These are phyloP conservation scores for Rostrohypoxylon terebratum DNA, from an alignment of 495 filamentous ascomycete genomes.

Conservation along the genomic window DNA sequence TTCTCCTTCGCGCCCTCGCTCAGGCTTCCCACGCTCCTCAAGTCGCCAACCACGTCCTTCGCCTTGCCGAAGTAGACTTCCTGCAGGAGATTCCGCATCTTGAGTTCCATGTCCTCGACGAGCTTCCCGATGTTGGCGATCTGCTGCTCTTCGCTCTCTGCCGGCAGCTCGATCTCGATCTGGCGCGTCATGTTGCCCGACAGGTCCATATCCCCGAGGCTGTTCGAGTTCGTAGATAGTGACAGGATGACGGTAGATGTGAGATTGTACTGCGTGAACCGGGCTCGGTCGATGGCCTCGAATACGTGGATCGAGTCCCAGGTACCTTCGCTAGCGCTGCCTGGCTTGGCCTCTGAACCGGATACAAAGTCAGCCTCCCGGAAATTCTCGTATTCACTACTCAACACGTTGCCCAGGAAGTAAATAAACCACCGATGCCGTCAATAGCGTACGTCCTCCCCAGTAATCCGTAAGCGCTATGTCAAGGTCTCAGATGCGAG, in stretches of 20 bases:
- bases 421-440: slow-evolving; percentile 36
- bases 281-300: slow-evolving; percentile 89
- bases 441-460: slow-evolving; percentile 42
- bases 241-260: slow-evolving; percentile 96
- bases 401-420: slow-evolving; percentile 12
- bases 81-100: slow-evolving; percentile 98
- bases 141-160: slow-evolving; percentile 91
- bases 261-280: slow-evolving; percentile 95
- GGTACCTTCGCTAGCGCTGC: slow-evolving; percentile 78
- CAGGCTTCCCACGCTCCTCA: slow-evolving; percentile 88
- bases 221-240: slow-evolving; percentile 75
- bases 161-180: slow-evolving; percentile 87
- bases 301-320: slow-evolving; percentile 99
- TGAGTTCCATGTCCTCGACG: slow-evolving; percentile 99
- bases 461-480: slow-evolving; percentile 19
- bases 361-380: slow-evolving; percentile 27
- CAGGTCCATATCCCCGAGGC: slow-evolving; percentile 90
- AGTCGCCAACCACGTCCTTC: slow-evolving; percentile 97
- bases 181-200: slow-evolving; percentile 98
- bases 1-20: slow-evolving; percentile 88
- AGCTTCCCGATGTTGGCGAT: slow-evolving; percentile 94
- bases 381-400: slow-evolving; percentile 18
- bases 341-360: slow-evolving; percentile 63
- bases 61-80: slow-evolving; percentile 99
- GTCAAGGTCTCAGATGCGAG: slow-evolving; percentile 32